These are phyloP conservation scores for Septoria petroselini DNA, from an alignment of 2,329 filamentous ascomycete genomes.

Conservation along the genomic window DNA sequence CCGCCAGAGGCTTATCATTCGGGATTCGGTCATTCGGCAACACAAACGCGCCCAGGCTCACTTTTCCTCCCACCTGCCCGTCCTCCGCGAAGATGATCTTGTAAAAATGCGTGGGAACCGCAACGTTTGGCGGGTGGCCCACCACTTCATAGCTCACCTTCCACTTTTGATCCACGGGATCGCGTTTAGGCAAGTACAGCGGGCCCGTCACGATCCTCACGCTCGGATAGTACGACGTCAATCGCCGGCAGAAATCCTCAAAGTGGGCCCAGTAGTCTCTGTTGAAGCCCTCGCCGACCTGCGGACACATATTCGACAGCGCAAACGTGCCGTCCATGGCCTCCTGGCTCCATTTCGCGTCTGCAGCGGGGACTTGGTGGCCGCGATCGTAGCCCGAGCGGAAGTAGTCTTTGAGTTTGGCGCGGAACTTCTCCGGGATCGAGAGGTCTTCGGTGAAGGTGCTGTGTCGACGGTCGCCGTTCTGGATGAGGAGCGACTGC, in stretches of 20 bases:
- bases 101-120: constrained; percentile 98
- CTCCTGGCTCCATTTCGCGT: constrained; percentile 89
- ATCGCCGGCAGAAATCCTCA: constrained; percentile 88
- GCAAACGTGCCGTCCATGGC: constrained; percentile 96
- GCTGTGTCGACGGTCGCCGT: constrained; percentile 81
- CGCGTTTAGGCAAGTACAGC: constrained; percentile 82
- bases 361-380: constrained; percentile 94
- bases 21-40: constrained; percentile 86
- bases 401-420: constrained; percentile 88
- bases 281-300: constrained; percentile 98
- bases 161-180: constrained; percentile 86
- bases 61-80: constrained; percentile 62
- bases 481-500: constrained; percentile 68
- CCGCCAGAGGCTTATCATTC: constrained; percentile 79
- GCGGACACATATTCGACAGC: constrained; percentile 94
- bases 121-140: constrained; percentile 85
- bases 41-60: constrained; percentile 90
- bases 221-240: constrained; percentile 76
- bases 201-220: constrained; percentile 92
- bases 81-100: constrained; percentile 98
- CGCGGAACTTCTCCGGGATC: constrained; percentile 84
- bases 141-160: constrained; percentile 94
- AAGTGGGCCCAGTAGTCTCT: constrained; percentile 99
- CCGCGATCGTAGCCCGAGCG: constrained; percentile 92
- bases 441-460: constrained; percentile 74